Conservation (phyloP, 352 stramenopile genomes). For the Lagenidium giganteum region DNA sequence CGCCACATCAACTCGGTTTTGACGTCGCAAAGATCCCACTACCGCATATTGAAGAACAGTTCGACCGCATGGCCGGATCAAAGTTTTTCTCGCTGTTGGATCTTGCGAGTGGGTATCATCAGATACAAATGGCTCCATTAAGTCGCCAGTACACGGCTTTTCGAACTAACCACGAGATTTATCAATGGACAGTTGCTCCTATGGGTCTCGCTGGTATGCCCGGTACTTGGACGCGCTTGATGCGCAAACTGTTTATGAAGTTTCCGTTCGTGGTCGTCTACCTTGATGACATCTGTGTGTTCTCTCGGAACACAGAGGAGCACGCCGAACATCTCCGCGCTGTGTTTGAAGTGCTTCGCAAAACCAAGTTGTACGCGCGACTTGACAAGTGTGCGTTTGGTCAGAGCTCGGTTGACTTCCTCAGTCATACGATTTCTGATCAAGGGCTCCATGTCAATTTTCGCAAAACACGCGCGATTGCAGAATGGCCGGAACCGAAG, state of each 20-base stretch:
- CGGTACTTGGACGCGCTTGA: constrained; percentile 5
- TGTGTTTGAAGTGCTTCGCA: too few species aligned
- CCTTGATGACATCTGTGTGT: constrained; percentile 5
- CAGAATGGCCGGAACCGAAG: constrained; percentile 3
- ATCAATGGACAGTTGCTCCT: constrained; percentile 2
- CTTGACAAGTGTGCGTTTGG: constrained; percentile 5
- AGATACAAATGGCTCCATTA: neutral
- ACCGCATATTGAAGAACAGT: constrained; percentile 16
- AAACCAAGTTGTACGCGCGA: constrained; percentile 4
- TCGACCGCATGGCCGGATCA: too few species aligned
- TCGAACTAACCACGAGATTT: constrained; percentile 1
- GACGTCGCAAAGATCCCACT: constrained; percentile 13
- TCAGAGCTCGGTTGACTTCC: constrained; percentile 2
- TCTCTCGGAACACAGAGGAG: neutral
- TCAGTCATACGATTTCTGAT: constrained; percentile 9
- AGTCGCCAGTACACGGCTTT: constrained; percentile 1
- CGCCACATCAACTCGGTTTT: too few species aligned
- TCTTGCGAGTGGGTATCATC: constrained; percentile 10
- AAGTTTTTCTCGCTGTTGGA: constrained; percentile 9
- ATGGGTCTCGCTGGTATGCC: constrained; percentile 3
- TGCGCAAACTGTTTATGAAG: constrained; percentile 5
- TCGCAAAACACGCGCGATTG: constrained; percentile 8
- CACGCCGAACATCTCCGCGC: constrained; percentile 1
- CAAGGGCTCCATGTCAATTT: too few species aligned
- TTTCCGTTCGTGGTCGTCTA: constrained; percentile 4